A percentile compares a stretch with the other conserved stretches of the same genome.
Evolutionary conservation across 495 filamentous ascomycete genomes (phyloP).

Genomic region (Penicillium canariense): DNA sequence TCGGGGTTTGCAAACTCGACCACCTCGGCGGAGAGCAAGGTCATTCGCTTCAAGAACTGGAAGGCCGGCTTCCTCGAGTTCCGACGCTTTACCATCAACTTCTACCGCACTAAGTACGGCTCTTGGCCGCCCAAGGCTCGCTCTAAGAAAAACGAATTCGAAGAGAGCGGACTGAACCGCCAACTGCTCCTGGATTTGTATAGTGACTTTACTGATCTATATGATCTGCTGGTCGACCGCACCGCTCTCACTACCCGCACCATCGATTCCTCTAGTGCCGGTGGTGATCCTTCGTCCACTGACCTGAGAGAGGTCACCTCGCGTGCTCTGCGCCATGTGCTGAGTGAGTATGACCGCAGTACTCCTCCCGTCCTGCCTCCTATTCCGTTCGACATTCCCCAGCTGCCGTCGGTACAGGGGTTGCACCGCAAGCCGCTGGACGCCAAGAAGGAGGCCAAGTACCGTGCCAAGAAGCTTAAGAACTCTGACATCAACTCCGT

Average conservation of each 20-base stretch:
- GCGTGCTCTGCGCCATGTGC: constrained; percentile 65
- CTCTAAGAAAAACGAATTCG: constrained; percentile 89
- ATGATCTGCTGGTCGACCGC: constrained; percentile 85
- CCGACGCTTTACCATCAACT: constrained; percentile 68
- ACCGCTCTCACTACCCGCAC: constrained; percentile 51
- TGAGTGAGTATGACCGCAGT: constrained; percentile 83
- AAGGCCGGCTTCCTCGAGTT: constrained; percentile 67
- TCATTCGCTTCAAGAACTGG: constrained; percentile 83
- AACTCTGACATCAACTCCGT: constrained; percentile 72
- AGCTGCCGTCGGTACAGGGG: constrained; percentile 65
- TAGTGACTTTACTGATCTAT: constrained; percentile 78
- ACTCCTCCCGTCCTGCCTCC: constrained; percentile 87
- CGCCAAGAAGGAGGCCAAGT: constrained; percentile 66
- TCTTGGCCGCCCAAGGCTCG: constrained; percentile 91
- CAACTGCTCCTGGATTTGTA: constrained; percentile 79
- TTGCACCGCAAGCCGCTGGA: constrained; percentile 60
- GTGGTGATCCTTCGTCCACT: constrained; percentile 22
- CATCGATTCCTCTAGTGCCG: constrained; percentile 39
- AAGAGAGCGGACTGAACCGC: constrained; percentile 81
- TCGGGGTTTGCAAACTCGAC: constrained; percentile 83
- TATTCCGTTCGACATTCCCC: constrained; percentile 86
- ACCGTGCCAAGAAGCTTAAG: constrained; percentile 66
- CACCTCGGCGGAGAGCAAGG: constrained; percentile 66
- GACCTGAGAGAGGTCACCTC: constrained; percentile 45
- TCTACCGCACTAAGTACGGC: constrained; percentile 82